Evolutionary conservation across 1,284 basidiomycete genomes (phyloP), one percentile per base, ranked within the genome.

Genomic region (Anthracocystis panici-leucophaei): DNA sequence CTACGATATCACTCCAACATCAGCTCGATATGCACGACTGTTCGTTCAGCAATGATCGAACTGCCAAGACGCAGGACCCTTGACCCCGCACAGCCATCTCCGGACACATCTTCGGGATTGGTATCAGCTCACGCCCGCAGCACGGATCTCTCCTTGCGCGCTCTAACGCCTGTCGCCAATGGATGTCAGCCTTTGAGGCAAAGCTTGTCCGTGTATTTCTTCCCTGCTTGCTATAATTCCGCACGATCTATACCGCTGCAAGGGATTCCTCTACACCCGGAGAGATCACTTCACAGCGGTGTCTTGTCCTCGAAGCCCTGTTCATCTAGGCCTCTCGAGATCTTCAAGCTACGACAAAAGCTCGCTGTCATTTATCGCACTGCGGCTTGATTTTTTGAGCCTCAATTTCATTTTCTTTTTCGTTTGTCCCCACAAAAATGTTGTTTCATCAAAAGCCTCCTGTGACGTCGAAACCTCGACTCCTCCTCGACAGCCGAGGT

Each of bases 401-500:
- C 44, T 46, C 23, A 9, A 46, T 27, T 46, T 45, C 21, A 45
- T 45, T 45, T 45, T 46, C 18, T 14, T 46, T 27, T 46, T 21
- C 6, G 8, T 20, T 42, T 48, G 20, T 31, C 48, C 48, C 48
- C 48, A 33, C 9, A 31, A 12, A 27, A 27, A 27, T 7, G 16
- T 46, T 46, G 18, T 20, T 20, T 6, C 40, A 41, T 41, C 16
- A 41, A 3, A 29, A 3, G 31, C 12, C 3, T 38, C 35, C 14
- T 16, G 48, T 31, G 48, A 49, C 48, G 27, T 49, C 27, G 29
- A 33, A 31, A 20, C 48, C 48, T 38, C 35, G 10, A 38, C 35
- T 38, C 12, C 35, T 14, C 35, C 35, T 49, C 46, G 18, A 29
- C 46, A 48, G 46, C 46, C 46, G 46, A 48, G 46, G 46, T 49